A percentile compares a stretch with the other conserved stretches of the same genome.
Evolutionary conservation across 164 flowering plant genomes (phyloP).

Genomic region (Akebia trifoliata): DNA sequence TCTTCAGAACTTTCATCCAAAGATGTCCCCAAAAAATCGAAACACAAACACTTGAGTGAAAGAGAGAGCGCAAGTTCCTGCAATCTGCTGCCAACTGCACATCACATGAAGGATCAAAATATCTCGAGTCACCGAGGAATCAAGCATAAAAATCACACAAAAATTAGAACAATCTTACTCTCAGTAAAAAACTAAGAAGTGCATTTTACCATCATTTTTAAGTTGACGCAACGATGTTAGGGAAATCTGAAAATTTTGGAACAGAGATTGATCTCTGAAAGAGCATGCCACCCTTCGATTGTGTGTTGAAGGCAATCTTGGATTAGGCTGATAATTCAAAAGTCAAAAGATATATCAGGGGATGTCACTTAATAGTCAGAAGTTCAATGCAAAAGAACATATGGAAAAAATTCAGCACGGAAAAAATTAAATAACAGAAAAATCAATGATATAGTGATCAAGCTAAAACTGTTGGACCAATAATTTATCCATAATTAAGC

Average conservation of each 20-base stretch:
- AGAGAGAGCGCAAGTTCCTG: conserved; percentile 92
- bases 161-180: no score
- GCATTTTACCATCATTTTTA: conserved; percentile 68
- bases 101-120: conserved; percentile 13
- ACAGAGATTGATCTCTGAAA: conserved; percentile 85
- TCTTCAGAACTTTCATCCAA: conserved; percentile 99
- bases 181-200: neutral
- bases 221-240: conserved; percentile 70
- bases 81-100: conserved; percentile 57
- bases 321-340: conserved; percentile 50
- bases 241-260: conserved; percentile 84
- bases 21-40: conserved; percentile 95
- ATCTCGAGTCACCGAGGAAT: no score
- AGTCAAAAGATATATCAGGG: conserved; percentile 9
- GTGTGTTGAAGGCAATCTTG: conserved; percentile 83
- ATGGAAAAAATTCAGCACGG: neutral
- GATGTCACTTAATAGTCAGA: neutral
- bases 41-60: conserved; percentile 77
- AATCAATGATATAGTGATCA: no score
- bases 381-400: neutral
- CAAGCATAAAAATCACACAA: conserved; percentile 2
- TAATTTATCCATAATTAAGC: no score
- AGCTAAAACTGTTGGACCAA: no score
- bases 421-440: no score
- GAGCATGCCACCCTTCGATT: conserved; percentile 86